Evolutionary conservation across 2,329 filamentous ascomycete species (phyloP).

Genomic region (Polychaeton citri): DNA sequence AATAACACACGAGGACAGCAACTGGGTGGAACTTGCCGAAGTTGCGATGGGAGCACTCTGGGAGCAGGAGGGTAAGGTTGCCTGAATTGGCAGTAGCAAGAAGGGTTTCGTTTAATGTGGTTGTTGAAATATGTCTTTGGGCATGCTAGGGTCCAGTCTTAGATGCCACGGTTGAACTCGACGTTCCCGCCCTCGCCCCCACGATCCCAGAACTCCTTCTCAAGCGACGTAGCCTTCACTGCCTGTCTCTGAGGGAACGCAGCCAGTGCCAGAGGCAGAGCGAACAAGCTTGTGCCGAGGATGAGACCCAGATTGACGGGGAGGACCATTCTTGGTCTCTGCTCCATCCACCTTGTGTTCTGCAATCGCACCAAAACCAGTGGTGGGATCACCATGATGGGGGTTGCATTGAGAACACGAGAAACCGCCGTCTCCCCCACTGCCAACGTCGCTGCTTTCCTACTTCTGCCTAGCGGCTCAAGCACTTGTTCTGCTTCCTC

Average conservation of each 20-base stretch:
- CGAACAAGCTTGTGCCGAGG: constrained; percentile 72
- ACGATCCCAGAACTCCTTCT: constrained; percentile 72
- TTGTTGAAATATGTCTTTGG: too few relatives aligned
- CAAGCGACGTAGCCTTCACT: constrained; percentile 60
- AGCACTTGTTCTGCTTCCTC: constrained; percentile 17
- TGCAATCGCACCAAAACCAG: constrained; percentile 76
- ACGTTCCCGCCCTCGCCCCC: constrained; percentile 72
- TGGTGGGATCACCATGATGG: constrained; percentile 93
- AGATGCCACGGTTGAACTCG: constrained; percentile 96
- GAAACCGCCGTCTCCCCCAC: constrained; percentile 88
- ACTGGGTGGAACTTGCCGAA: too few relatives aligned
- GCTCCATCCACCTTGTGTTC: constrained; percentile 66
- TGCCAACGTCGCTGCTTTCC: constrained; percentile 74
- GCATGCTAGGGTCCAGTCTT: too few relatives aligned
- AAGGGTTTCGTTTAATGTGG: too few relatives aligned
- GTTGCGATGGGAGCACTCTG: too few relatives aligned
- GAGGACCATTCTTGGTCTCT: constrained; percentile 60
- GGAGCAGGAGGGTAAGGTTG: too few relatives aligned
- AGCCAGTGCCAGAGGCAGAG: constrained; percentile 75
- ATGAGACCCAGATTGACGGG: constrained; percentile 83
- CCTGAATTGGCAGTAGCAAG: too few relatives aligned
- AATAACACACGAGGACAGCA: too few relatives aligned
- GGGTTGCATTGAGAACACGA: constrained; percentile 83
- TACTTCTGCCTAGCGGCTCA: constrained; percentile 65
- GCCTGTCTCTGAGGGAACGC: constrained; percentile 87